Evolutionary conservation across 1,284 basidiomycete species (phyloP), one percentile per base, ranked within the genome.

Genomic region (Megacollybia platyphylla): DNA sequence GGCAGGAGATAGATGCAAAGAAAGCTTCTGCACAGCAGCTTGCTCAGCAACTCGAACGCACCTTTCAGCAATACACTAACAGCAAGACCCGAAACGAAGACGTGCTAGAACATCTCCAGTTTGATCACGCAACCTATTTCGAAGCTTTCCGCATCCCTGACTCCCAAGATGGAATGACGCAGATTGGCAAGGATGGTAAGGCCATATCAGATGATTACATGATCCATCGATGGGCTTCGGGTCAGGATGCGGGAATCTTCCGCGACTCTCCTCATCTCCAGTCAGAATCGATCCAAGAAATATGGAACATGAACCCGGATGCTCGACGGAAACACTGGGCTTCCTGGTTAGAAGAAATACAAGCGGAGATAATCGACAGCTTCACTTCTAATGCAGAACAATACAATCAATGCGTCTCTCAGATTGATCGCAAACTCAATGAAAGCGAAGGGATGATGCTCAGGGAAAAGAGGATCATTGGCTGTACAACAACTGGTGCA

Each of bases 401-500:
- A 15, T 78, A 71, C 48, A 76, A 78, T 43, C 51, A 49, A 2
- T 53, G 49, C 13, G 61, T 65, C 11, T 56, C 57, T 1, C 46
- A 62, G 10, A 42, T 77, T 7, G 50, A 55, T 0, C 57, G 57
- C n/a, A 63, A 60, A 27, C 70, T 58, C 35, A 50, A 49, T 2
- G 59, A 68, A 44, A 61, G 57, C 4, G 61, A 61, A 0, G 56
- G 54, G 1, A 55, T 49, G 0, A 50, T 68, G 4, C 51, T 81
- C 13, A 53, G 51, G n/a, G 52, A 41, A 32, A 77, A 75, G 55
- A 62, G 70, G n/a, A 72, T 81, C 41, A 73, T 81, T 9, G 79
- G 67, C 0, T 80, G 77, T 47, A 82, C 78, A 0, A 79, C 79
- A 0, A 81, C 78, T 0, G 79, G 65, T 1, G 79, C 79, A 0